Percentiles rank a stretch among this genome's conserved stretches.
Conservation (phyloP, 202 grass and related monocot genomes). For the Musa balbisiana region DNA sequence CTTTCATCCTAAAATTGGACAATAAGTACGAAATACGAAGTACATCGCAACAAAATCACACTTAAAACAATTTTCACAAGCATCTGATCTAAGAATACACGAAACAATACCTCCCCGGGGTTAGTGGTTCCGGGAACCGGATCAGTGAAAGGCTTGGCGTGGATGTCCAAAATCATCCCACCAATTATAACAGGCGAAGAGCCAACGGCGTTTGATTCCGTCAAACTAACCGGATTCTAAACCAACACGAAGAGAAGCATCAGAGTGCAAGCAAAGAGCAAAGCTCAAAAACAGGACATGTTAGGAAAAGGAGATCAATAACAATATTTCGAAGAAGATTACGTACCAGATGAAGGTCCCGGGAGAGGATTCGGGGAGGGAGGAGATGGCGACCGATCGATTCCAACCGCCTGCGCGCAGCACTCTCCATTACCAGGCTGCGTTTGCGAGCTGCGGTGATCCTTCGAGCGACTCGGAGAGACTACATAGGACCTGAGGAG, state of each 20-base stretch:
- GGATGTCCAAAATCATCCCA: constrained; percentile 89
- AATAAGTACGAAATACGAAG: background rate
- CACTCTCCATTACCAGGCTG: constrained; percentile 20
- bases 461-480: no score
- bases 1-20: background rate
- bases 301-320: background rate
- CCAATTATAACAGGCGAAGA: constrained; percentile 62
- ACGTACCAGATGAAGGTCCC: constrained; percentile 30
- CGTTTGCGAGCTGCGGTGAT: no score
- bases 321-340: background rate
- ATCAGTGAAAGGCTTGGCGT: constrained; percentile 49
- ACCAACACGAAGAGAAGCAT: background rate
- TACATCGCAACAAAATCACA: background rate
- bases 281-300: background rate
- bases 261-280: constrained; percentile 8
- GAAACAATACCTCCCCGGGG: constrained; percentile 57
- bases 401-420: constrained; percentile 44
- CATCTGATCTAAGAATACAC: background rate
- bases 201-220: constrained; percentile 1
- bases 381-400: constrained; percentile 54
- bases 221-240: constrained; percentile 33
- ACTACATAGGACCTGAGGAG: no score
- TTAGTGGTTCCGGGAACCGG: constrained; percentile 59
- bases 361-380: background rate
- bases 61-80: background rate